Conservation (phyloP, 768 basidiomycete genomes). For the Termitomyces sp. region DNA sequence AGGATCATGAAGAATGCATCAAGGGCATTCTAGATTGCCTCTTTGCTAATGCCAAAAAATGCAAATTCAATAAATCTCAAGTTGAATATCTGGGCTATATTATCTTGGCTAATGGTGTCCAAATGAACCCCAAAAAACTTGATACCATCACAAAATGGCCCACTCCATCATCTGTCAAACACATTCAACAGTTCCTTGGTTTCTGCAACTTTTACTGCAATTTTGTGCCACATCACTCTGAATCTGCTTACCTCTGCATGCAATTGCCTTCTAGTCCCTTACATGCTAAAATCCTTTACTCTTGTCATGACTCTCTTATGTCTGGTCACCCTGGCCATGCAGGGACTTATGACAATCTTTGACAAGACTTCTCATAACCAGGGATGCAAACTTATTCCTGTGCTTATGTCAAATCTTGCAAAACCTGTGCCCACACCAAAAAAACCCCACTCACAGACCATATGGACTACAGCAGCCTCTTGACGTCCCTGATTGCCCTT, state of each 20-base stretch:
- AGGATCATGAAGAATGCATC: not conserved
- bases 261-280: constrained; percentile 4
- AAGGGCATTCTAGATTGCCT: not conserved
- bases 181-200: constrained; percentile 32
- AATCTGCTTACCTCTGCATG: no score
- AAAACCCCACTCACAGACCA: no score
- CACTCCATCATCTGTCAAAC: constrained; percentile 13
- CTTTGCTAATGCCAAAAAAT: not conserved
- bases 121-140: constrained; percentile 8
- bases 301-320: no score
- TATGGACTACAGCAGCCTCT: no score
- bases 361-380: constrained; percentile 39
- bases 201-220: no score
- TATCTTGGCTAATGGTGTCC: not conserved
- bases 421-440: not conserved
- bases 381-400: constrained; percentile 18
- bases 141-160: constrained; percentile 28
- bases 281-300: no score
- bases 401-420: not conserved
- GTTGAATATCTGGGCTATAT: not conserved
- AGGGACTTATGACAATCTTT: constrained; percentile 16
- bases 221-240: constrained; percentile 3
- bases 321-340: no score
- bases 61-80: not conserved
- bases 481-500: no score